Evolutionary conservation across 441 rosid species (phyloP).

Genomic region (Kokia cookei): DNA sequence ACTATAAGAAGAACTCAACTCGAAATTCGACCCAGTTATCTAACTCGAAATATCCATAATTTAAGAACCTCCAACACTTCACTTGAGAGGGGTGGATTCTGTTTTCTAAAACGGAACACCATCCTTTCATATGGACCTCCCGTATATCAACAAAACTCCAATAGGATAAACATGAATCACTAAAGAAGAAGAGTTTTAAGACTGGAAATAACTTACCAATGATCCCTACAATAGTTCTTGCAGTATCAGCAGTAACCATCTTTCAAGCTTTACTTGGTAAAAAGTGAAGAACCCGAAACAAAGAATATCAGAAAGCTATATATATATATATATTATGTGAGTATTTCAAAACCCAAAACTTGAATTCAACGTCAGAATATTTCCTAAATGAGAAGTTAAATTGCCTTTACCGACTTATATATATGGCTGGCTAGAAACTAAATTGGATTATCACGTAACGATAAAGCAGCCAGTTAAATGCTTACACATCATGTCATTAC

Average conservation of each 20-base stretch:
- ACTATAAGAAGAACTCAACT: neutral
- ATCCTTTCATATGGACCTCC: too few relatives aligned
- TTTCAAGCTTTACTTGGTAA: neutral
- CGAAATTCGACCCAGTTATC: neutral
- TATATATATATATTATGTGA: too few relatives aligned
- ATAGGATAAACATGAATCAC: neutral
- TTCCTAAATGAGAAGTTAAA: neutral
- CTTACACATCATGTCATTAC: neutral
- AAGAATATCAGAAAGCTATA: neutral
- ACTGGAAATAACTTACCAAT: neutral
- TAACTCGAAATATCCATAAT: too few relatives aligned
- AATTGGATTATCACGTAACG: neutral
- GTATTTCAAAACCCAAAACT: neutral
- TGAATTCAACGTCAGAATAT: too few relatives aligned
- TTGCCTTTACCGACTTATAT: neutral
- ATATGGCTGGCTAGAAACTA: neutral
- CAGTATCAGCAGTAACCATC: constrained; percentile 13
- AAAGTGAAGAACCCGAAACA: neutral
- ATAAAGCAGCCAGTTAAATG: neutral
- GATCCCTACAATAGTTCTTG: constrained; percentile 14
- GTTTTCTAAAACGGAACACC: too few relatives aligned
- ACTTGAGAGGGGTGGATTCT: too few relatives aligned
- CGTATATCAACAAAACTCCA: neutral
- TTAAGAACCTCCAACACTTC: too few relatives aligned
- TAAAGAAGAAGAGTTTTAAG: neutral